Conservation (phyloP, 2,329 filamentous ascomycete species). For the Claviceps maximensis region DNA sequence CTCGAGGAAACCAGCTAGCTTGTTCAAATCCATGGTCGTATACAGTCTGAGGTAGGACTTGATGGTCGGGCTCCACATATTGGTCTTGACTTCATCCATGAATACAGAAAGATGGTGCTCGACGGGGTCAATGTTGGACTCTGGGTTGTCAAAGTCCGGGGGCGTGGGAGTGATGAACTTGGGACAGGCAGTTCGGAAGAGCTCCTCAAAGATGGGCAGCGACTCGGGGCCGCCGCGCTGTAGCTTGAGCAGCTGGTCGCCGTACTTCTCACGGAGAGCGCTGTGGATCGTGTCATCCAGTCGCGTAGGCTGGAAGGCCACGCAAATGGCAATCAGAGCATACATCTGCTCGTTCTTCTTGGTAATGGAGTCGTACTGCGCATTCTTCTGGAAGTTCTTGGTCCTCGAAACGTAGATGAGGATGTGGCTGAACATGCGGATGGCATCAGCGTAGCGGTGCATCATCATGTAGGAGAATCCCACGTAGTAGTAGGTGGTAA, state of each 20-base stretch:
- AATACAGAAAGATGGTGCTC: slow-evolving; percentile 97
- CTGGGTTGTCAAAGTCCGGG: slow-evolving; percentile 94
- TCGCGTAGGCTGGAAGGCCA: slow-evolving; percentile 91
- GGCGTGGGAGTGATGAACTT: slow-evolving; percentile 98
- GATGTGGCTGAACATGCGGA: slow-evolving; percentile 99
- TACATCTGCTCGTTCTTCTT: slow-evolving; percentile 99
- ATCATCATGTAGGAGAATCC: slow-evolving; percentile 99
- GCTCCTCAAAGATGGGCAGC: slow-evolving; percentile 93
- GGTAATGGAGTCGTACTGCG: slow-evolving; percentile 93
- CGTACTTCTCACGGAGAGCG: slow-evolving; percentile 95
- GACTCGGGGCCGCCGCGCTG: slow-evolving; percentile 93
- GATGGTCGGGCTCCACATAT: slow-evolving; percentile 94
- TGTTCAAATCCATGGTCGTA: slow-evolving; percentile 98
- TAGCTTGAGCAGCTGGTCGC: slow-evolving; percentile 92
- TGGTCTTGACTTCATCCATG: slow-evolving; percentile 99
- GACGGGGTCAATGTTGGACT: slow-evolving; percentile 89
- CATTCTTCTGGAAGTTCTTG: slow-evolving; percentile 99
- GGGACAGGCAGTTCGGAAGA: slow-evolving; percentile 94
- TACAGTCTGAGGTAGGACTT: slow-evolving; percentile 98
- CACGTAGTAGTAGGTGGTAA: slow-evolving; percentile 99
- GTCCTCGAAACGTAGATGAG: slow-evolving; percentile 96
- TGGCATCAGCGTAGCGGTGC: slow-evolving; percentile 96
- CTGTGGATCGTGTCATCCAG: slow-evolving; percentile 99
- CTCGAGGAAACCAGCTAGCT: slow-evolving; percentile 93
- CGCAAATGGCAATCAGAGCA: slow-evolving; percentile 95